Evolutionary conservation across 768 basidiomycete species (phyloP), one percentile per base, ranked within the genome.

Genomic region (Leucocoprinus birnbaumii): DNA sequence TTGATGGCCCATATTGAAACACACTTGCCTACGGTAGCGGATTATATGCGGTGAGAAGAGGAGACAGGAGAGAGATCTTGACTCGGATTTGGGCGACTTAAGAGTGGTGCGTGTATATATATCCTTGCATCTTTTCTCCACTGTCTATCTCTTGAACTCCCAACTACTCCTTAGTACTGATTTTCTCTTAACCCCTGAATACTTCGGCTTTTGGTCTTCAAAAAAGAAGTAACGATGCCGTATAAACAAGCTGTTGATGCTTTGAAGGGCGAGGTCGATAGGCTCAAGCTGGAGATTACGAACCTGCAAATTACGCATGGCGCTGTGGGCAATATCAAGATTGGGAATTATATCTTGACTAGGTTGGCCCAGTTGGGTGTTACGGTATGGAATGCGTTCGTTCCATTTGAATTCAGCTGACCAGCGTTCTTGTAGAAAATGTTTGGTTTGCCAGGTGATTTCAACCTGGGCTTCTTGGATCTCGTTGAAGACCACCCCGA

Each of bases 381-480:
- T 51, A 80, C 75, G 55, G 87, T 85, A 66, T 11, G 31, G 16
- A 16, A 25, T 45, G 9, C 5, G 2, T 42, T 21, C 5, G 27
- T 5, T 38, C 10, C n/a, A 0, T 40, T 49, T 22, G 31, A 31
- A 31, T 24, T 18, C 16, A 45, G 40, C 55, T 54, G 38, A 56
- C 19, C 26, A 7, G 18, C 16, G 14, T 24, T 38, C n/a, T n/a
- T 56, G 9, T 56, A 93, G 89, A 78, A 81, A 44, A 79, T 93
- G 73, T 93, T 94, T 54, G 91, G 91, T 14, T 79, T 93, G 0
- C 91, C 91, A 0, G 91, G 91, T n/a, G 90, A 93, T 67, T 92
- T 91, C 60, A 91, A 91, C 65, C 79, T 92, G 43, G 86, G 79
- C 1, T 84, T 85, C 60, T 61, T 84, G 65, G 93, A 97, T 66